These are phyloP conservation scores for Annulohypoxylon nitens DNA, from an alignment of 495 filamentous ascomycete species.

Conservation along the genomic window DNA sequence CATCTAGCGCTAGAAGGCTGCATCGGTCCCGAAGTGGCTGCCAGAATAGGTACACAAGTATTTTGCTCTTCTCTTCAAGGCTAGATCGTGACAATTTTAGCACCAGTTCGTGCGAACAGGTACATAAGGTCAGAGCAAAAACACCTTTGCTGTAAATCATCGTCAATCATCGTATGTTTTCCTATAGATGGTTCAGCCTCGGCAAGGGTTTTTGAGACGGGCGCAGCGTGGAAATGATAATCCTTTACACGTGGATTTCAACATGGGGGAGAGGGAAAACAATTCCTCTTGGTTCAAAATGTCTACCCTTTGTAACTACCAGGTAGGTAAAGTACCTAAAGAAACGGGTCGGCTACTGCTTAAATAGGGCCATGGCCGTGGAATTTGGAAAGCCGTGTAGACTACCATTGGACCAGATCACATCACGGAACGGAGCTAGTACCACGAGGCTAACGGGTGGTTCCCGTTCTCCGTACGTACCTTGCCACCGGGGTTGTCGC, in stretches of 20 bases:
- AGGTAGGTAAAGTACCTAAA: not conserved
- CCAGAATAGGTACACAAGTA: not conserved
- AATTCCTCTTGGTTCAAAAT: not conserved
- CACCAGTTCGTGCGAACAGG: not conserved
- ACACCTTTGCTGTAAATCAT: not conserved
- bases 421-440: slow-evolving; percentile 13
- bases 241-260: not conserved
- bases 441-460: slow-evolving; percentile 6
- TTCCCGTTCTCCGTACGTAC: slow-evolving; percentile 9
- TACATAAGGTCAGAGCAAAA: not conserved
- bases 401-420: not conserved
- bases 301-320: not conserved
- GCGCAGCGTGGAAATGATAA: not conserved
- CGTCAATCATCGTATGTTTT: not conserved
- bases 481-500: slow-evolving; percentile 9
- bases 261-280: not conserved
- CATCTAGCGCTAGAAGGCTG: slow-evolving; percentile 11
- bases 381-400: not conserved
- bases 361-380: not conserved
- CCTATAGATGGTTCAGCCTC: slow-evolving; percentile 1
- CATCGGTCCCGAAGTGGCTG: slow-evolving; percentile 16
- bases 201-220: not conserved
- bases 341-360: not conserved
- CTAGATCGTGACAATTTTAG: not conserved
- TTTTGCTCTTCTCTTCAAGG: not conserved